Evolutionary conservation across 1,284 basidiomycete genomes (phyloP).

Genomic region (Mycosarcoma maydis): DNA sequence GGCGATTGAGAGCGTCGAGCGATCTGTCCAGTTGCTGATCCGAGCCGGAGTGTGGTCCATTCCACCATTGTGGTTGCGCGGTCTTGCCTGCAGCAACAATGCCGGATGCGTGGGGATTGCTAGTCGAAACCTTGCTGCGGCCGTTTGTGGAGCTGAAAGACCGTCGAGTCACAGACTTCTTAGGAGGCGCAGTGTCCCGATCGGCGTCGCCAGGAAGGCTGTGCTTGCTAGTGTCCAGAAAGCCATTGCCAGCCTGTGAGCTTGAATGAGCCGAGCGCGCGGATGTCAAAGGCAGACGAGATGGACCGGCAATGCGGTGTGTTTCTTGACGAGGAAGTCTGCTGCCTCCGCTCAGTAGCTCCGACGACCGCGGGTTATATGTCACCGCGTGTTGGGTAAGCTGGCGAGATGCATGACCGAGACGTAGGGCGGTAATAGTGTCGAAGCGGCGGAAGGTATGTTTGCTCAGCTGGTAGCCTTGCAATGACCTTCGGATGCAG

Average conservation of each 20-base stretch:
- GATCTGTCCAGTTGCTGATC: background rate
- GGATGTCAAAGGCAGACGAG: slow-evolving; percentile 8
- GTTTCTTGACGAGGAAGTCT: slow-evolving; percentile 17
- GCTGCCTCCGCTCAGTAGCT: background rate
- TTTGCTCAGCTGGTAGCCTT: slow-evolving; percentile 36
- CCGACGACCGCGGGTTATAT: slow-evolving; percentile 17
- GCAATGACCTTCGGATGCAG: slow-evolving; percentile 9
- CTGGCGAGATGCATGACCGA: slow-evolving; percentile 21
- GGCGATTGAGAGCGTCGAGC: slow-evolving; percentile 19
- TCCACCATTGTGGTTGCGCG: slow-evolving; percentile 27
- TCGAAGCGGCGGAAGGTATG: slow-evolving; percentile 8
- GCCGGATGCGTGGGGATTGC: background rate
- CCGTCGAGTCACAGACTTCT: background rate
- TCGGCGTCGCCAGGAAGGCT: background rate
- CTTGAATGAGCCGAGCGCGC: slow-evolving; percentile 22
- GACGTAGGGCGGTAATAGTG: slow-evolving; percentile 34
- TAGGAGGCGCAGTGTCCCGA: slow-evolving; percentile 1
- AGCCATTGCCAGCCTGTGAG: slow-evolving; percentile 14
- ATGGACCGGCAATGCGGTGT: slow-evolving; percentile 28
- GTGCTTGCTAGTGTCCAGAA: slow-evolving; percentile 7
- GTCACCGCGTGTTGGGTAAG: slow-evolving; percentile 37
- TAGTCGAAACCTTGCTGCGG: slow-evolving; percentile 4
- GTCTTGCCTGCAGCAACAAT: background rate
- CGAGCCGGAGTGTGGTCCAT: background rate
- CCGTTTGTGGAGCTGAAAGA: slow-evolving; percentile 11